phyloP scores from a whole-genome alignment of 768 basidiomycete genomes.

The Boletus speciosus region DNA sequence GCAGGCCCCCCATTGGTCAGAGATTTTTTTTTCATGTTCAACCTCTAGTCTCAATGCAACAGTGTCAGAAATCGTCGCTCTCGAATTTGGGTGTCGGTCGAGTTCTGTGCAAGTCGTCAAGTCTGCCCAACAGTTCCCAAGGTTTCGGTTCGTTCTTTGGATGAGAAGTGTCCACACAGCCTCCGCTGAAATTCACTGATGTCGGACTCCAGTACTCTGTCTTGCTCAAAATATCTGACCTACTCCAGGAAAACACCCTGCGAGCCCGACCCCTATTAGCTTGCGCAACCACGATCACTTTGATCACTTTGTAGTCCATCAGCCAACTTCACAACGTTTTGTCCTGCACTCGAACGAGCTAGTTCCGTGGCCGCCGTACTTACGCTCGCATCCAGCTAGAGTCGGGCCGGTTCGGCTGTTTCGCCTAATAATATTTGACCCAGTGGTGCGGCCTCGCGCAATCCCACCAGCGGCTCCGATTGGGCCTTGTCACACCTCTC shows the following conservation, averaged over 20 bases:
- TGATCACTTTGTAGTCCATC: not conserved
- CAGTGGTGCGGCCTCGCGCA: not conserved
- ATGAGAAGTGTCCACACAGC: not conserved
- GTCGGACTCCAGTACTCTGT: not conserved
- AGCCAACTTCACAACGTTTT: not conserved
- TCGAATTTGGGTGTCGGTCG: not conserved
- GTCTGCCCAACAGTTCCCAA: not conserved
- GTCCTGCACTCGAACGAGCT: too few species aligned
- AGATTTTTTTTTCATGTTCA: not conserved
- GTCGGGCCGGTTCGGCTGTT: not conserved
- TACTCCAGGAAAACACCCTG: not conserved
- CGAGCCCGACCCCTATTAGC: not conserved
- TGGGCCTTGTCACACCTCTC: not conserved
- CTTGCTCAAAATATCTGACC: not conserved
- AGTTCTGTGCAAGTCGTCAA: not conserved
- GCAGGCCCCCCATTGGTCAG: slow-evolving; percentile 1
- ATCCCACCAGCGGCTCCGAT: not conserved
- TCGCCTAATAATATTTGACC: too few species aligned
- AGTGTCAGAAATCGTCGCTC: not conserved
- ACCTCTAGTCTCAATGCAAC: not conserved
- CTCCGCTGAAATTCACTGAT: not conserved
- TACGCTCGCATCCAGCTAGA: not conserved
- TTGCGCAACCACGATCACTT: not conserved
- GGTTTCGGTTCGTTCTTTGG: not conserved
- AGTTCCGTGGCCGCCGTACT: not conserved